phyloP scores from a whole-genome alignment of 1,284 basidiomycete species.

The Leccinum subrobustum region DNA sequence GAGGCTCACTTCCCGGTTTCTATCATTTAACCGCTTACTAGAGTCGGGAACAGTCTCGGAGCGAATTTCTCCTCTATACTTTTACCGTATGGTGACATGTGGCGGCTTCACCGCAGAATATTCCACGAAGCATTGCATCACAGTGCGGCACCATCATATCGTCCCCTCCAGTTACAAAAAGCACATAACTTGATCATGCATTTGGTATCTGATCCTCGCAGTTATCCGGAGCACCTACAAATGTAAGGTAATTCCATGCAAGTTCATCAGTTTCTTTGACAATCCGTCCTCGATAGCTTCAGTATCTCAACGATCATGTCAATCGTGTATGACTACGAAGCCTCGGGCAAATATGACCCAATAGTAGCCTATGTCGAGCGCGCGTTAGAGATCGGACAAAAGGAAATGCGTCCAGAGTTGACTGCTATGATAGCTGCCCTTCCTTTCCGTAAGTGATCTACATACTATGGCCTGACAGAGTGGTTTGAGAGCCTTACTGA shows the following conservation, averaged over 20 bases:
- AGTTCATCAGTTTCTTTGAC: background rate
- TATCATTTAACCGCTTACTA: background rate
- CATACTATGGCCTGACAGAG: background rate
- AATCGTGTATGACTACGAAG: slow-evolving; percentile 25
- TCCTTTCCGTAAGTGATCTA: slow-evolving; percentile 19
- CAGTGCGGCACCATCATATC: slow-evolving; percentile 19
- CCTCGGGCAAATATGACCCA: slow-evolving; percentile 17
- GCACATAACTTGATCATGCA: slow-evolving; percentile 20
- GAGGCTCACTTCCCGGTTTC: background rate
- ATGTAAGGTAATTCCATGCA: slow-evolving; percentile 8
- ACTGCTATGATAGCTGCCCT: slow-evolving; percentile 18
- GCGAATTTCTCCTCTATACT: slow-evolving; percentile 22
- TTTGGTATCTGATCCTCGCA: slow-evolving; percentile 5
- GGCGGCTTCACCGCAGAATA: slow-evolving; percentile 29
- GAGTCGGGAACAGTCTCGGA: slow-evolving; percentile 15
- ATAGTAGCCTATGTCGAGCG: slow-evolving; percentile 17
- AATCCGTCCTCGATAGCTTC: slow-evolving; percentile 9
- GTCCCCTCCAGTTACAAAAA: slow-evolving; percentile 24
- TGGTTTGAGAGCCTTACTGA: background rate
- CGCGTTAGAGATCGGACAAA: slow-evolving; percentile 5
- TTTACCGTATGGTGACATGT: slow-evolving; percentile 25
- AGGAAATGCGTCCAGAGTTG: slow-evolving; percentile 21
- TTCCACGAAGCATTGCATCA: slow-evolving; percentile 28
- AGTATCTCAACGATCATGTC: slow-evolving; percentile 25
- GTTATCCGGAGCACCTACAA: slow-evolving; percentile 18